These are phyloP conservation scores for Arabis hirsuta DNA, from an alignment of 345 rosid genomes.

Conservation along the genomic window DNA sequence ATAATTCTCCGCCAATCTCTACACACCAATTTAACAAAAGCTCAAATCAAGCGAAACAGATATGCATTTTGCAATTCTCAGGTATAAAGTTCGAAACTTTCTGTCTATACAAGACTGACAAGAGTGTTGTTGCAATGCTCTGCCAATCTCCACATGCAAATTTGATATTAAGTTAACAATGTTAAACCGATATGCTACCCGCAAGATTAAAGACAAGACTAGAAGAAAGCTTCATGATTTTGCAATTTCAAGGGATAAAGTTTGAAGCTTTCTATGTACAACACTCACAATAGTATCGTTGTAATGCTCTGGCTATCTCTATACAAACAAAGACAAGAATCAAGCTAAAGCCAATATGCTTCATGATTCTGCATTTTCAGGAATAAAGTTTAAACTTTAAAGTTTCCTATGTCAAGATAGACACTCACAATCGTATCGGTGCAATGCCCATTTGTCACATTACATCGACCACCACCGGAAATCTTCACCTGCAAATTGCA, in stretches of 20 bases:
- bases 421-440: conserved; percentile 60
- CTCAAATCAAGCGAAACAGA: neutral
- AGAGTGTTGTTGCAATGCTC: conserved; percentile 29
- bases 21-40: conserved; percentile 14
- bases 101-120: too few species aligned
- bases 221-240: neutral
- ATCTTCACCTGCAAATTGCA: conserved; percentile 68
- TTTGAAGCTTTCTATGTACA: neutral
- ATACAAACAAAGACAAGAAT: neutral
- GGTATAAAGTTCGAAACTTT: too few species aligned
- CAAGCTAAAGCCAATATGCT: neutral
- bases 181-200: conserved; percentile 1
- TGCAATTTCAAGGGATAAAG: conserved; percentile 20
- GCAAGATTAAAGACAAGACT: neutral
- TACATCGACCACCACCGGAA: conserved; percentile 96
- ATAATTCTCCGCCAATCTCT: conserved; percentile 82
- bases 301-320: conserved; percentile 41
- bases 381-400: conserved; percentile 5
- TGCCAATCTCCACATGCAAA: conserved; percentile 59
- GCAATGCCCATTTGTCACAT: conserved; percentile 85
- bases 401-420: neutral
- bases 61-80: too few species aligned
- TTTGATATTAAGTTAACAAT: neutral
- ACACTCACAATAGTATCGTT: conserved; percentile 57
- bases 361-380: conserved; percentile 11